Evolutionary conservation across 2,329 filamentous ascomycete genomes (phyloP).

Genomic region (Verticillium klebahnii): DNA sequence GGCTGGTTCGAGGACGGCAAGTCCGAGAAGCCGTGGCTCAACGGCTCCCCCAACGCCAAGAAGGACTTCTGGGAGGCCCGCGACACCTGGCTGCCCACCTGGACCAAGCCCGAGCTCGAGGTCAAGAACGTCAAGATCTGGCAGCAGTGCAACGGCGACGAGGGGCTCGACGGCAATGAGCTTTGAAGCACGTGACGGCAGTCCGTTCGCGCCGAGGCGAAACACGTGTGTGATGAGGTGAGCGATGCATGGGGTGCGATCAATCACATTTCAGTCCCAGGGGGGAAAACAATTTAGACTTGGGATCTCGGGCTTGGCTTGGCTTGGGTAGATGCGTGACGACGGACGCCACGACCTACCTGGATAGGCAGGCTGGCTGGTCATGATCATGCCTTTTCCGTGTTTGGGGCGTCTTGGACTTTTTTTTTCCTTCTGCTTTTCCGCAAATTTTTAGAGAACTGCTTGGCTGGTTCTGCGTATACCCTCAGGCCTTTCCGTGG

Average conservation of each 20-base stretch:
- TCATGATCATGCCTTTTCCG: neutral
- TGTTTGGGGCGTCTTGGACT: neutral
- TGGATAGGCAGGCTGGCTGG: neutral
- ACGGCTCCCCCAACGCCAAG: conserved; percentile 59
- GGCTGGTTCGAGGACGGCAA: conserved; percentile 78
- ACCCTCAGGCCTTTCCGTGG: neutral
- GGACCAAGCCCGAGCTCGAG: conserved; percentile 64
- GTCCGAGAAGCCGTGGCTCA: conserved; percentile 74
- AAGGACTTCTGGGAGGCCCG: conserved; percentile 73
- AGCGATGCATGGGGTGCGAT: neutral
- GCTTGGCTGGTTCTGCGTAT: neutral
- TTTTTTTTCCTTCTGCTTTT: neutral
- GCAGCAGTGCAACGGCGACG: conserved; percentile 62
- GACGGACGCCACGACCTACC: neutral
- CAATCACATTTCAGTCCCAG: neutral
- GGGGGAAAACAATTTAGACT: neutral
- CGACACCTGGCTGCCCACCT: conserved; percentile 64
- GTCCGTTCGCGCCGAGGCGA: neutral
- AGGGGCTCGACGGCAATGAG: conserved; percentile 26
- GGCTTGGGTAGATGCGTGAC: neutral
- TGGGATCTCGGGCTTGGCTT: neutral
- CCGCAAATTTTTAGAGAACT: neutral
- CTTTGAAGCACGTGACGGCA: conserved; percentile 24
- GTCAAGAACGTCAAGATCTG: conserved; percentile 66
- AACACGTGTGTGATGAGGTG: neutral